Percentiles rank a stretch among this genome's conserved stretches.
Evolutionary conservation across 306 rosid genomes (phyloP).

Genomic region (Rosa persica): DNA sequence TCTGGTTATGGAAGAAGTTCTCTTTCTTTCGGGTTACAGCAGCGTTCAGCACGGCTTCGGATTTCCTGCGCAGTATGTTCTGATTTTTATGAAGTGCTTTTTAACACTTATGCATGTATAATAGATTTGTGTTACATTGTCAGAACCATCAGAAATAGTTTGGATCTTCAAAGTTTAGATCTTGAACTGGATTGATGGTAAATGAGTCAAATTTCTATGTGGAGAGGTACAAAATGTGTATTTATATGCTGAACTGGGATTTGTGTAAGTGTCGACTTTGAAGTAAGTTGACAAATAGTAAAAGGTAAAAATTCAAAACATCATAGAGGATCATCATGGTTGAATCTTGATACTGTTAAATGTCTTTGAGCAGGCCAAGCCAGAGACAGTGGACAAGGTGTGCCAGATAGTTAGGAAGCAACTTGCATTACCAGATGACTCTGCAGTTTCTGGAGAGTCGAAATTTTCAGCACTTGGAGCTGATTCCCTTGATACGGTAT

Average conservation of each 20-base stretch:
- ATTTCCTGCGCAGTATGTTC: conserved; percentile 66
- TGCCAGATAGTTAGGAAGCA: conserved; percentile 65
- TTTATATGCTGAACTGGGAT: background rate
- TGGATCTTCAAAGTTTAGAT: background rate
- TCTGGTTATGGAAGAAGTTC: conserved; percentile 42
- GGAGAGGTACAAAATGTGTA: background rate
- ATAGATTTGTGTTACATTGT: background rate
- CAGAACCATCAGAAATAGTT: background rate
- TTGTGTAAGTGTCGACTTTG: background rate
- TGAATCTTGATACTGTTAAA: conserved; percentile 7
- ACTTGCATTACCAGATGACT: conserved; percentile 60
- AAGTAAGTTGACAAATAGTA: background rate
- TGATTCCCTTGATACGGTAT: conserved; percentile 87
- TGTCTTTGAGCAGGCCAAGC: conserved; percentile 61
- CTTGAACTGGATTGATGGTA: background rate
- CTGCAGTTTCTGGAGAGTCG: conserved; percentile 50
- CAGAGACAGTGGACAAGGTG: conserved; percentile 65
- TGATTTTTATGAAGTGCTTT: conserved; percentile 1
- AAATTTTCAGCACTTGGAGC: conserved; percentile 74
- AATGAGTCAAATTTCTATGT: background rate
- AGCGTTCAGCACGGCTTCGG: conserved; percentile 32
- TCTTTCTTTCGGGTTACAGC: conserved; percentile 37
- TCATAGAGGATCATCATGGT: background rate
- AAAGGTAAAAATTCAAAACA: background rate
- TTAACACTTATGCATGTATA: conserved; percentile 9